A percentile compares a stretch with the other conserved stretches of the same genome.
Conservation (phyloP, 179 eudicot genomes). For the Carnegiea gigantea region DNA sequence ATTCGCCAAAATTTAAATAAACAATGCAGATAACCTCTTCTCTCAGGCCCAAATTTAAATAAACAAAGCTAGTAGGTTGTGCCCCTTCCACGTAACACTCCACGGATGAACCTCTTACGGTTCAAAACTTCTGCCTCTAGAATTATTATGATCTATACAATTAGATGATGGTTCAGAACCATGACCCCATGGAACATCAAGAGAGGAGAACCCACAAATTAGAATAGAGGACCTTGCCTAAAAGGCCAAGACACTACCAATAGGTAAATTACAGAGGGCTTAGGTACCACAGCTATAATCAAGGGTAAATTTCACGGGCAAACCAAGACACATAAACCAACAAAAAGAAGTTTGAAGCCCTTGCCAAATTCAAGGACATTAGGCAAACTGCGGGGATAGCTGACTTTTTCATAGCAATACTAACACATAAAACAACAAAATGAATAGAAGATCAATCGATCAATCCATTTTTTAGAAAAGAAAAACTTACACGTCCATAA, state of each 20-base stretch:
- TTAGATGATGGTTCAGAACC: not conserved
- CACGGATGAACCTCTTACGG: not conserved
- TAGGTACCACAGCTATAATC: not conserved
- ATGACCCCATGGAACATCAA: not conserved
- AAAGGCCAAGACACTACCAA: not conserved
- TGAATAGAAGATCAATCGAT: not conserved
- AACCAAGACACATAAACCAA: no score
- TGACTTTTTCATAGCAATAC: not conserved
- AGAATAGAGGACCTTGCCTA: not conserved
- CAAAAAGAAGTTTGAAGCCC: no score
- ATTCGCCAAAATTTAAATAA: not conserved
- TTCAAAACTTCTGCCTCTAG: not conserved
- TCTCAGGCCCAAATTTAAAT: not conserved
- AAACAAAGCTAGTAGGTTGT: not conserved
- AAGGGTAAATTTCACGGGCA: not conserved
- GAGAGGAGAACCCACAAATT: not conserved
- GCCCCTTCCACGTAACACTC: no score
- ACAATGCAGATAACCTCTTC: not conserved
- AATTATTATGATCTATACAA: not conserved
- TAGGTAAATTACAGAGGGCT: no score
- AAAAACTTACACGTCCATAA: constrained; percentile 77
- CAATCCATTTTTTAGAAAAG: no score
- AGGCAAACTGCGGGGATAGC: no score
- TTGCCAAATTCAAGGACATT: no score
- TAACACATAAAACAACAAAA: not conserved